A percentile compares a stretch with the other conserved stretches of the same genome.
These are phyloP conservation scores for Hyparrhenia diplandra DNA, from an alignment of 176 grass and related monocot species.

Conservation along the genomic window DNA sequence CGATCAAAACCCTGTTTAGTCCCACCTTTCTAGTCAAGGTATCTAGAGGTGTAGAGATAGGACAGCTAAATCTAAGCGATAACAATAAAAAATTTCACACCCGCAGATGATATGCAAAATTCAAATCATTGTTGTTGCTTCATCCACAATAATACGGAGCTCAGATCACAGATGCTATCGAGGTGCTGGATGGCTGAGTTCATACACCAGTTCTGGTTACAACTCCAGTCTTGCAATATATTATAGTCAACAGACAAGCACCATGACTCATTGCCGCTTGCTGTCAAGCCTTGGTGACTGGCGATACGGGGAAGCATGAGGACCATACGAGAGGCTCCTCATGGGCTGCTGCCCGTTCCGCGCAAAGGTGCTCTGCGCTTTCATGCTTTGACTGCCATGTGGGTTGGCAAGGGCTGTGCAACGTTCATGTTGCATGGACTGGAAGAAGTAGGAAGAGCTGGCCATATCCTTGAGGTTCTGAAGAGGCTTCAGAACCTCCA, in stretches of 20 bases:
- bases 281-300: constrained; percentile 71
- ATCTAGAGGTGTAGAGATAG: constrained; percentile 11
- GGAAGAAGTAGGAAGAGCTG: constrained; percentile 72
- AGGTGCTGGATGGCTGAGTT: not conserved
- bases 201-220: not conserved
- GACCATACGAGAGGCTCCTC: constrained; percentile 82
- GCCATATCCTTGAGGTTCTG: constrained; percentile 92
- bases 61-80: constrained; percentile 14
- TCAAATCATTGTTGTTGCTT: not conserved
- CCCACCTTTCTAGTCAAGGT: constrained; percentile 18
- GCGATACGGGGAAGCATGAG: constrained; percentile 71
- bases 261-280: constrained; percentile 33
- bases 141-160: not conserved
- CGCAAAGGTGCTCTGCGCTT: constrained; percentile 54
- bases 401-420: constrained; percentile 36
- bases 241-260: not conserved
- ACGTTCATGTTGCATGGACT: constrained; percentile 80
- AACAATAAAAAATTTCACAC: not conserved
- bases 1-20: constrained; percentile 27
- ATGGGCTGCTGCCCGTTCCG: constrained; percentile 67
- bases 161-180: not conserved
- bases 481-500: constrained; percentile 87
- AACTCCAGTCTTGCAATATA: not conserved
- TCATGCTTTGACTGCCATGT: constrained; percentile 59
- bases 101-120: not conserved